Evolutionary conservation across 208 protist genomes (phyloP).

Genomic region (Eutreptiella sp.): DNA sequence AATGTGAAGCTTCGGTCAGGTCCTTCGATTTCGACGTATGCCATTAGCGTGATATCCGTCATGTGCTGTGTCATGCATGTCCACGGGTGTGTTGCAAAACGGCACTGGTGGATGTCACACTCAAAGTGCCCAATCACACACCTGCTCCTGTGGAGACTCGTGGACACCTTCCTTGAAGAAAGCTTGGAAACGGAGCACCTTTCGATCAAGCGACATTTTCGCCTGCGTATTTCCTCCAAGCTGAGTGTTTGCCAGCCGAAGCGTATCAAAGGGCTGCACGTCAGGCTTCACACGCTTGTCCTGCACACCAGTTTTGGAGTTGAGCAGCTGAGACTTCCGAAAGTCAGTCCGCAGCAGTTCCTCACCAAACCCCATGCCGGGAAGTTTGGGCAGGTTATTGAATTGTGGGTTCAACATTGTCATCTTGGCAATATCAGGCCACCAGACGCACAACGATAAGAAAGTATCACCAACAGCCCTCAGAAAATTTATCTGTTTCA

Average conservation of each 20-base stretch:
- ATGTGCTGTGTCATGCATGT: too few species aligned
- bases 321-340: slow-evolving; percentile 60
- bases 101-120: too few species aligned
- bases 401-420: too few species aligned
- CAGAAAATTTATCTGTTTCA: too few species aligned
- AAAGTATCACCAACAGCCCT: too few species aligned
- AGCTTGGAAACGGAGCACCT: slow-evolving; percentile 85
- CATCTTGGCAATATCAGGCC: too few species aligned
- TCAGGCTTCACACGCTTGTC: not conserved
- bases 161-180: slow-evolving; percentile 90
- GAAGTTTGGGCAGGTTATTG: slow-evolving; percentile 77
- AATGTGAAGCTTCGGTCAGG: too few species aligned
- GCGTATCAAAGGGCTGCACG: not conserved
- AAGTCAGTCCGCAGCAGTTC: slow-evolving; percentile 81
- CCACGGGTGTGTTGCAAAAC: too few species aligned
- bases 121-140: slow-evolving; percentile 27
- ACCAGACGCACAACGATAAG: too few species aligned
- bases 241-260: slow-evolving; percentile 33
- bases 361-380: slow-evolving; percentile 68
- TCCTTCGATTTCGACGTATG: too few species aligned
- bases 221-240: slow-evolving; percentile 65
- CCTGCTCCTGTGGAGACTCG: slow-evolving; percentile 46
- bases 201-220: slow-evolving; percentile 67
- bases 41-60: too few species aligned
- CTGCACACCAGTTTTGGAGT: slow-evolving; percentile 23